A percentile compares a stretch with the other conserved stretches of the same genome.
Evolutionary conservation across 1,139 yeast species (phyloP).

Genomic region (Lodderomyces oxycetoniae): DNA sequence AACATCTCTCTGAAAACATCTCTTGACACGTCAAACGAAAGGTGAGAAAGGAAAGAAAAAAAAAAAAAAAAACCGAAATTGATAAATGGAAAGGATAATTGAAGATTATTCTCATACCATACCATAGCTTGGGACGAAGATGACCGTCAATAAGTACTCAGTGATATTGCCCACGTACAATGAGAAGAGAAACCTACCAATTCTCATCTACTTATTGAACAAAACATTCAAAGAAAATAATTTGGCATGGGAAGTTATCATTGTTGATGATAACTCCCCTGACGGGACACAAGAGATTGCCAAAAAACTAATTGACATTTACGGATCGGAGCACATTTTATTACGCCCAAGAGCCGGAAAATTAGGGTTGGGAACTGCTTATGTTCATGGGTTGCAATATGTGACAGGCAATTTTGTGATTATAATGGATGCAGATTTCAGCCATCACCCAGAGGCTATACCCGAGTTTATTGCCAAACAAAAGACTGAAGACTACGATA

Average conservation of each 20-base stretch:
- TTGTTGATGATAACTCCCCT: conserved; percentile 79
- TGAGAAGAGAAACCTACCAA: conserved; percentile 68
- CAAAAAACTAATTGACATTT: conserved; percentile 55
- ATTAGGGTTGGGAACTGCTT: conserved; percentile 78
- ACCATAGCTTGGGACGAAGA: too few species aligned
- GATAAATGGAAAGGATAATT: too few species aligned
- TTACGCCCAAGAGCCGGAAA: conserved; percentile 75
- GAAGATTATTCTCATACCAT: too few species aligned
- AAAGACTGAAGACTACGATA: conserved; percentile 59
- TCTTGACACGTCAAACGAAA: too few species aligned
- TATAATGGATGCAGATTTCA: conserved; percentile 84
- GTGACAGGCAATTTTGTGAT: conserved; percentile 74
- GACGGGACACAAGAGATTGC: conserved; percentile 81
- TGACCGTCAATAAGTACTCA: conserved; percentile 53
- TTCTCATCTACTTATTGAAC: conserved; percentile 65
- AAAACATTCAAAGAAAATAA: conserved; percentile 60
- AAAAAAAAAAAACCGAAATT: too few species aligned
- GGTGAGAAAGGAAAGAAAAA: too few species aligned
- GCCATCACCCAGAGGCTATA: conserved; percentile 78
- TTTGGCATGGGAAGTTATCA: conserved; percentile 72
- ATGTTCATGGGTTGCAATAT: conserved; percentile 70
- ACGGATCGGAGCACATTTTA: conserved; percentile 61
- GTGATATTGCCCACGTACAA: conserved; percentile 78
- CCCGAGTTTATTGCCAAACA: conserved; percentile 72
- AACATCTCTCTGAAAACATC: too few species aligned